Base-by-base conservation (phyloP, 352 stramenopile species). In the Pythium diclinum region DNA sequence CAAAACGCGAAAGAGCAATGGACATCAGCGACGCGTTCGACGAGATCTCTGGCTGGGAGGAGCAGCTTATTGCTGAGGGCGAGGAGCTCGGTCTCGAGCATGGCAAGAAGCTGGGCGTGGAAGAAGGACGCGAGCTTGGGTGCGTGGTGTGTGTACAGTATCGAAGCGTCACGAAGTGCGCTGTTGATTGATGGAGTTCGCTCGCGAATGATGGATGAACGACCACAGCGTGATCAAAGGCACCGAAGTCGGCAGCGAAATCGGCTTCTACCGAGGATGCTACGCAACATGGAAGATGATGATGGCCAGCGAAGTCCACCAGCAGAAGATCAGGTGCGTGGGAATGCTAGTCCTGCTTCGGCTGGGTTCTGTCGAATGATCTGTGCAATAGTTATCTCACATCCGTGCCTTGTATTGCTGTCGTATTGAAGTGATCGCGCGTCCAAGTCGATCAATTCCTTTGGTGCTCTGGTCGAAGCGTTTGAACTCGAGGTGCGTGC, bases 261-360 rank as follows among this genome's bases (percentile, higher is more conserved):
- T 92, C 47, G 85, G 85, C 0, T 94, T 94, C 64, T 94, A 94
- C 61, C 78, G 85, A 40, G 85, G 85, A 25, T 94, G 85, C 68
- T 88, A 83, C 65, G 56, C 78, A 10, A 76, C 90, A 44, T 94
- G 83, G 85, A 71, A 65, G 44, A 56, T 78, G 34, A 89, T 91
- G 75, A 58, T 88, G 47, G 60, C 84, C 25, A 68, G 38, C 6
- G 71, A 85, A 14, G 28, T 66, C 2, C 61, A 74, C 21, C 65
- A 70, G 51, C 54, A 59, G 17, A 79, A 77, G 71, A 77, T 89
- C 33, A 76, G 70, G 83, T 89, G 54, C 30, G 73, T 72, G 6
- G 32, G 6, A 28, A 42, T 48, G 25, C 25, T 21, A 9, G 19
- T 28, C 7, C 56, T 23, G n/a, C 6, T 42, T 53, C 25, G 63